Evolutionary conservation across 2,329 filamentous ascomycete species (phyloP).

Genomic region (Cytospora leucostoma): DNA sequence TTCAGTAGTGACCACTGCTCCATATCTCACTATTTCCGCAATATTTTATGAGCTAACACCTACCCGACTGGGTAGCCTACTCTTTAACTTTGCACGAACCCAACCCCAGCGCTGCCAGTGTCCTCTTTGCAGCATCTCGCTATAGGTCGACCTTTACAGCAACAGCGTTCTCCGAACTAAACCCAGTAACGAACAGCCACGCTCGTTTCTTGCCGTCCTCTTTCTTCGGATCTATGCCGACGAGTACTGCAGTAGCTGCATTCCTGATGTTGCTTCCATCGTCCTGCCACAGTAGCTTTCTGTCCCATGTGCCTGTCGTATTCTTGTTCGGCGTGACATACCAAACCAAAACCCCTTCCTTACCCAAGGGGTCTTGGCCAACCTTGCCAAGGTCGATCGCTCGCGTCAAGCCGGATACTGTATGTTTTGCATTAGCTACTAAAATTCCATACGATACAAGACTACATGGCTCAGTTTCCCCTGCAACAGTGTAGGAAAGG

Average conservation of each 20-base stretch:
- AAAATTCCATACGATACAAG: not conserved
- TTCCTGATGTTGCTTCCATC: constrained; percentile 53
- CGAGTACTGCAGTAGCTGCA: constrained; percentile 53
- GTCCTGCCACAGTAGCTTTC: constrained; percentile 57
- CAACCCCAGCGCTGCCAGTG: not conserved
- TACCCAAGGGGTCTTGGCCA: constrained; percentile 38
- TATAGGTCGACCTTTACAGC: constrained; percentile 55
- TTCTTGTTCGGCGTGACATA: constrained; percentile 32
- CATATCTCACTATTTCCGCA: too few species aligned
- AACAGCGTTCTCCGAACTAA: constrained; percentile 50
- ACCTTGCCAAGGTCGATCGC: constrained; percentile 40
- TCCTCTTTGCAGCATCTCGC: not conserved
- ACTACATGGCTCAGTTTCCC: not conserved
- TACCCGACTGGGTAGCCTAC: not conserved
- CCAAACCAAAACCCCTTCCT: constrained; percentile 51
- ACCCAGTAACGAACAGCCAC: constrained; percentile 61
- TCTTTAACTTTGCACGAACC: not conserved
- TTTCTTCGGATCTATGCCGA: constrained; percentile 51
- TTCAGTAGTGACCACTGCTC: too few species aligned
- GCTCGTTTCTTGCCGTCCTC: constrained; percentile 49
- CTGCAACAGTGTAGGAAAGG: not conserved
- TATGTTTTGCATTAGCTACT: constrained; percentile 1
- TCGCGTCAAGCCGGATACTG: constrained; percentile 51
- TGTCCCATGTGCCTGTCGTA: constrained; percentile 40
- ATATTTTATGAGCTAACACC: too few species aligned